These are phyloP conservation scores for Trypanosoma scelopori DNA, from an alignment of 208 protist species.

Conservation along the genomic window DNA sequence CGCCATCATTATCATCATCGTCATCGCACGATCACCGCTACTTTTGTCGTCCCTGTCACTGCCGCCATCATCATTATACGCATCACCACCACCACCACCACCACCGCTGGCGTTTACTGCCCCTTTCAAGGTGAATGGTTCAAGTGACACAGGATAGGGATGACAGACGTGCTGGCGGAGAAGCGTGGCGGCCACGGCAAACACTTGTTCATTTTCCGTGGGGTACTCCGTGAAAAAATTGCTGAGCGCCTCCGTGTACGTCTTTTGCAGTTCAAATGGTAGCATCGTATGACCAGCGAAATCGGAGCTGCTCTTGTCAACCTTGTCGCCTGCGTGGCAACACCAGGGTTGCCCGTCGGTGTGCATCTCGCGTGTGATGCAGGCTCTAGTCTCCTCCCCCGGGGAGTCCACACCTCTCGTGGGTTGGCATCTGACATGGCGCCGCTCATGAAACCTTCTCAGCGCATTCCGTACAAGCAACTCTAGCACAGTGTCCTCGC, in stretches of 20 bases:
- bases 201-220: constrained; percentile 23
- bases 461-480: constrained; percentile 18
- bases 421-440: not conserved
- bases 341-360: not conserved
- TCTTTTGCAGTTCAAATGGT: not conserved
- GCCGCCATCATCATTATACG: too few species aligned
- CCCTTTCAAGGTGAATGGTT: too few species aligned
- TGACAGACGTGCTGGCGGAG: constrained; percentile 8
- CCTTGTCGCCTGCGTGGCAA: not conserved
- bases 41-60: constrained; percentile 1
- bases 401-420: not conserved
- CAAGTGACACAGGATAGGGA: not conserved
- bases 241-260: not conserved
- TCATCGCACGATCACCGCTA: not conserved
- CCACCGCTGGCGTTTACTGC: not conserved
- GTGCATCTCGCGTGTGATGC: not conserved
- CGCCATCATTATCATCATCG: not conserved
- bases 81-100: not conserved
- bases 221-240: constrained; percentile 15
- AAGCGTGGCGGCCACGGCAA: constrained; percentile 9
- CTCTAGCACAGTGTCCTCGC: constrained; percentile 16
- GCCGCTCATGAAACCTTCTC: constrained; percentile 6
- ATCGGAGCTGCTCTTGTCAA: not conserved
- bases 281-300: not conserved
- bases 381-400: not conserved